Base-by-base conservation (phyloP, 306 rosid genomes). In the Glycine soja region DNA sequence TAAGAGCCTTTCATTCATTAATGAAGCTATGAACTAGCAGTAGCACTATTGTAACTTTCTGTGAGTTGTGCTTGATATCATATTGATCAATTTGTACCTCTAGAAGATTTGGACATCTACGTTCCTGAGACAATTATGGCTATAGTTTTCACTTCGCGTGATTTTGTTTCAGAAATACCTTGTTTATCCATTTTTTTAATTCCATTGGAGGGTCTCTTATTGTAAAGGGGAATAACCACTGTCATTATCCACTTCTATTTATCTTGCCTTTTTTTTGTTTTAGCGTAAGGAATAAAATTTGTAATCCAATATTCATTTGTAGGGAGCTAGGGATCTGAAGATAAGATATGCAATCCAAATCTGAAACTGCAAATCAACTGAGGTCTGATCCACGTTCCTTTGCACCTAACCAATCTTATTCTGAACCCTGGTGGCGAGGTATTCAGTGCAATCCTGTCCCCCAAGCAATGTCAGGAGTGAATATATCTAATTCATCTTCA, bases 351-450 rank as follows among this genome's bases (percentile, higher is more conserved):
- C 94, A 86, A 87, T 82, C 94, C 38, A 89, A 90, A 77, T 77
- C 94, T 78, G 90, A 85, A 72, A 83, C 81, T 79, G 79, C 81
- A 53, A 87, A 88, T 74, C 87, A 32, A 48, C 75, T 78, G 4
- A 81, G 81, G 66, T 76, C 86, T 53, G 85, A 85, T 89, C 79
- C 83, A 59, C 92, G 81, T 71, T 70, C 87, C 63, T 81, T 87
- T 85, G 79, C 87, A 30, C 88, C 88, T 15, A 14, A 74, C 61
- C 32, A 56, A 81, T 87, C 81, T 82, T 92, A 83, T 82, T 52
- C 80, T n/a, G 97, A 94, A 79, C 95, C 94, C 56, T 89, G 98
- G 97, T 94, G 97, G 92, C 89, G 88, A 34, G 85, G 71, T 34
- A 73, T 42, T 76, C 93, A 87, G 30, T 90, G 86, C 85, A 90